phyloP scores from a whole-genome alignment of 2,329 filamentous ascomycete species.

The Teratosphaeria epicoccoides region DNA sequence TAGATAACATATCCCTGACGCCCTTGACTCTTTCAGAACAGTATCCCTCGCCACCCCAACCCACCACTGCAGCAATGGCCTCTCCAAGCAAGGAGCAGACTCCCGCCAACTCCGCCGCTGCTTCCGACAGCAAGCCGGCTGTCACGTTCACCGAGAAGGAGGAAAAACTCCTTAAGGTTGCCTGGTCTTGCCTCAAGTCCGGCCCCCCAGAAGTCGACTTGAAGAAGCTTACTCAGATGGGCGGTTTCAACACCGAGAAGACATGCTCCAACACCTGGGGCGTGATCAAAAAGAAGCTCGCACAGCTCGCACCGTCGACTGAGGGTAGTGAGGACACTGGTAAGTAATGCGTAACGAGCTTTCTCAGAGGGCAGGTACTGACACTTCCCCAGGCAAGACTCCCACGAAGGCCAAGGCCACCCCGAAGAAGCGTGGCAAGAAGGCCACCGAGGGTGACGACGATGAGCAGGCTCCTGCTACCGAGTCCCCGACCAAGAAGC shows the following conservation, averaged over 20 bases:
- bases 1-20: background rate
- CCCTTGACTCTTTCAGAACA: background rate
- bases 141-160: constrained; percentile 21
- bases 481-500: constrained; percentile 9
- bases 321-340: constrained; percentile 12
- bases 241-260: constrained; percentile 24
- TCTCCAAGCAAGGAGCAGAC: constrained; percentile 5
- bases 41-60: background rate
- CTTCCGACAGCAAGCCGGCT: constrained; percentile 3
- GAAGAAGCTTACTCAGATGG: constrained; percentile 16
- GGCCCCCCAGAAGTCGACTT: constrained; percentile 26
- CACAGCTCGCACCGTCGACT: constrained; percentile 5
- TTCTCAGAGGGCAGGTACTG: constrained; percentile 4
- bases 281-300: constrained; percentile 26
- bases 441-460: constrained; percentile 12
- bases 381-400: constrained; percentile 5
- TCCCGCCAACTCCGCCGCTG: constrained; percentile 1
- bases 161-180: constrained; percentile 19
- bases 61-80: background rate
- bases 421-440: constrained; percentile 21
- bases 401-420: constrained; percentile 12
- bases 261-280: constrained; percentile 27
- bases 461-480: constrained; percentile 11
- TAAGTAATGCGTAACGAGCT: background rate
- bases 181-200: constrained; percentile 24